Conservation (phyloP, 805 yeast species). For the Candida parachauliodes region DNA sequence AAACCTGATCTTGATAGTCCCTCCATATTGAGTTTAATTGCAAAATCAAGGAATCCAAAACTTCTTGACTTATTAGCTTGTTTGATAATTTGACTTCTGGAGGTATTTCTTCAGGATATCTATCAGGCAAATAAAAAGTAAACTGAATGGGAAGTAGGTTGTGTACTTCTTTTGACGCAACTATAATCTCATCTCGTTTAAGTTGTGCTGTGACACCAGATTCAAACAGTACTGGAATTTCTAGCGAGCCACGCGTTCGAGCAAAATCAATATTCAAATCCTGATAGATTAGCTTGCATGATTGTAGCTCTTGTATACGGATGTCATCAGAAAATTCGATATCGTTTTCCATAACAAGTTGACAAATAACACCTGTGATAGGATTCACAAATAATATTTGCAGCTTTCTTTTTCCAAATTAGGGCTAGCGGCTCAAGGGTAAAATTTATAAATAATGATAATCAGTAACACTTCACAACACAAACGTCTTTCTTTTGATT, state of each 20-base stretch:
- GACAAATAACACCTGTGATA: too few relatives aligned
- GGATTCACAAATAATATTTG: too few relatives aligned
- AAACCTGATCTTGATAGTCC: slow-evolving; percentile 31
- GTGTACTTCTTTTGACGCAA: slow-evolving; percentile 11
- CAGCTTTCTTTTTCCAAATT: too few relatives aligned
- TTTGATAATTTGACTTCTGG: slow-evolving; percentile 26
- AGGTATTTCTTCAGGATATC: slow-evolving; percentile 30
- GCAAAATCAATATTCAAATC: slow-evolving; percentile 19
- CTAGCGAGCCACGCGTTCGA: slow-evolving; percentile 19
- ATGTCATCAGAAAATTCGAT: slow-evolving; percentile 18
- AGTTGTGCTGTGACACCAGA: slow-evolving; percentile 9
- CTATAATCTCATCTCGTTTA: neutral
- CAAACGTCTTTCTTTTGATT: too few relatives aligned
- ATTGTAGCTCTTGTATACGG: slow-evolving; percentile 36
- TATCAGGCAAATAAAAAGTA: slow-evolving; percentile 24
- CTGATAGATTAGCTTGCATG: slow-evolving; percentile 40
- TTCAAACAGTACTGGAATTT: slow-evolving; percentile 23
- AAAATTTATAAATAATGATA: too few relatives aligned
- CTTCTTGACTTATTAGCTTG: neutral
- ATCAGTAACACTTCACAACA: too few relatives aligned
- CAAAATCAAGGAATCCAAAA: slow-evolving; percentile 12
- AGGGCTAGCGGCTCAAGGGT: too few relatives aligned
- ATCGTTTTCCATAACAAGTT: slow-evolving; percentile 1
- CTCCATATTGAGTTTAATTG: slow-evolving; percentile 31
- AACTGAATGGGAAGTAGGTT: slow-evolving; percentile 31